Percentiles rank a stretch among this genome's conserved stretches.
Evolutionary conservation across 139 green algal genomes (phyloP).

Genomic region (Nannochloris sp.): DNA sequence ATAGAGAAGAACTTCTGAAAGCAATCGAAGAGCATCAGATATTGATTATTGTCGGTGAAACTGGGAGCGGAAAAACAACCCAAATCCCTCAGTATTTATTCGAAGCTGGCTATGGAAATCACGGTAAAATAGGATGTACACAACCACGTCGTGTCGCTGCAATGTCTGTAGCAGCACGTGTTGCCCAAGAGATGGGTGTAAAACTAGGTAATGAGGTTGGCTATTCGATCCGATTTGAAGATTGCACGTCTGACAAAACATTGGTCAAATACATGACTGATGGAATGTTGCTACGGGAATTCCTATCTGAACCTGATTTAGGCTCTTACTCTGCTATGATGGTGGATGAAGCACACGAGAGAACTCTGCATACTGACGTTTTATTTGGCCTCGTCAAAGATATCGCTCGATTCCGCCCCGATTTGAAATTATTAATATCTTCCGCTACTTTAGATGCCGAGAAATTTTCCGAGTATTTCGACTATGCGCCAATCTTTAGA

Average conservation of each 20-base stretch:
- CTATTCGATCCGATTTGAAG: slow-evolving; percentile 98
- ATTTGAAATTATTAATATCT: slow-evolving; percentile 97
- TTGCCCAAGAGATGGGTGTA: slow-evolving; percentile 84
- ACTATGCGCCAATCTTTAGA: slow-evolving; percentile 91
- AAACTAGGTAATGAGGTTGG: slow-evolving; percentile 92
- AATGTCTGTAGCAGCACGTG: slow-evolving; percentile 91
- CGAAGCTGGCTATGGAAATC: slow-evolving; percentile 88
- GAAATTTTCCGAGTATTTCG: slow-evolving; percentile 95
- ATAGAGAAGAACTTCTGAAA: slow-evolving; percentile 60
- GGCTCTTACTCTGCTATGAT: slow-evolving; percentile 89
- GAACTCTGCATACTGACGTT: slow-evolving; percentile 93
- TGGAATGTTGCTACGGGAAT: slow-evolving; percentile 97
- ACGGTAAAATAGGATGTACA: slow-evolving; percentile 81
- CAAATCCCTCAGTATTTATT: slow-evolving; percentile 97
- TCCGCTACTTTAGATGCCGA: slow-evolving; percentile 84
- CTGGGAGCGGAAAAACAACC: slow-evolving; percentile 88
- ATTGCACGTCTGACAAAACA: slow-evolving; percentile 95
- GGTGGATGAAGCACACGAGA: slow-evolving; percentile 95
- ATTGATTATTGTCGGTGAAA: slow-evolving; percentile 95
- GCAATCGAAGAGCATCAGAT: slow-evolving; percentile 86
- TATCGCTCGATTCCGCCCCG: slow-evolving; percentile 71
- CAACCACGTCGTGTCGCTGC: slow-evolving; percentile 89
- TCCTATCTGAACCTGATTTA: slow-evolving; percentile 92
- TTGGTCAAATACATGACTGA: slow-evolving; percentile 99
- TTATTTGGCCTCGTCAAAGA: slow-evolving; percentile 94